phyloP scores from a whole-genome alignment of 1,284 basidiomycete genomes.

The Puccinia polysora region DNA sequence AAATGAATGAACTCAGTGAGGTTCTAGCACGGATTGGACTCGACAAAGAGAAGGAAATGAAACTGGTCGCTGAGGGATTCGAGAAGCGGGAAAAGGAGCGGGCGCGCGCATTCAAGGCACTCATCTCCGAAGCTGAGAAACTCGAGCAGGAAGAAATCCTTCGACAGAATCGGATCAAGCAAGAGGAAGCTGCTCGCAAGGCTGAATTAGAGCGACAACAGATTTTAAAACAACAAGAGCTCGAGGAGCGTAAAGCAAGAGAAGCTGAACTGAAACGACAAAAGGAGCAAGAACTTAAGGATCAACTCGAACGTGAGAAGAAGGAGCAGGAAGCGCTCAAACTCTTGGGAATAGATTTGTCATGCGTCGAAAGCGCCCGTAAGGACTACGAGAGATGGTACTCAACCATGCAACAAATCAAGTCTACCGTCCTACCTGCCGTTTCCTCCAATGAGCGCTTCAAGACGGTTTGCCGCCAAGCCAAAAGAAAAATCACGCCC shows the following conservation, averaged over 20 bases:
- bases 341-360: neutral
- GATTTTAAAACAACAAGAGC: constrained; percentile 15
- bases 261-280: neutral
- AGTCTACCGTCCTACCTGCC: constrained; percentile 66
- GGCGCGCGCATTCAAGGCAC: neutral
- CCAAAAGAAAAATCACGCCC: constrained; percentile 78
- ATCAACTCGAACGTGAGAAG: constrained; percentile 9
- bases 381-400: constrained; percentile 29
- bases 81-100: constrained; percentile 35
- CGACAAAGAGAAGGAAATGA: constrained; percentile 27
- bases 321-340: constrained; percentile 31
- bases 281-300: constrained; percentile 14
- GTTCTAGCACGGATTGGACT: constrained; percentile 21
- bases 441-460: constrained; percentile 64
- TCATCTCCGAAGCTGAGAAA: constrained; percentile 34
- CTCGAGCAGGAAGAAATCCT: constrained; percentile 34
- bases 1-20: constrained; percentile 39
- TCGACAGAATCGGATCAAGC: constrained; percentile 11
- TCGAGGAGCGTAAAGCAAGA: constrained; percentile 19
- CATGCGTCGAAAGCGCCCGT: neutral
- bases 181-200: constrained; percentile 28
- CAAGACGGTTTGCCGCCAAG: constrained; percentile 56
- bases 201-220: constrained; percentile 28
- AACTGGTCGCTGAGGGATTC: constrained; percentile 8
- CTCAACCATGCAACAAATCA: constrained; percentile 56